Conservation (phyloP, 169 alveolate species). For the Besnoitia besnoiti region DNA sequence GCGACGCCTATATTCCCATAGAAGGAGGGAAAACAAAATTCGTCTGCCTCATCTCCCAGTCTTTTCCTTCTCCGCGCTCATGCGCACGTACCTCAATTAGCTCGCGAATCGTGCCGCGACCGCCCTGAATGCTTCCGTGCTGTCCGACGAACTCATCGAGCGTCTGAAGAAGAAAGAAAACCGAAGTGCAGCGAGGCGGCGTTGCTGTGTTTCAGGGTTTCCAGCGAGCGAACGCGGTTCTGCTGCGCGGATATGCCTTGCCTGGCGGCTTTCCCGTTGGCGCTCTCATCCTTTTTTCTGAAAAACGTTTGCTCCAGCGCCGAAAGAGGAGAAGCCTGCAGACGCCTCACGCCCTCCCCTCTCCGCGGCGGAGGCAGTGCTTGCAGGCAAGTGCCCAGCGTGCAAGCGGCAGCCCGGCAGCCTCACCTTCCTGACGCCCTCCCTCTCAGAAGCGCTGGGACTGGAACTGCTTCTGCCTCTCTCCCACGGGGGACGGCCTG, state of each 20-base stretch:
- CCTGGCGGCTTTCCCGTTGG: too few relatives aligned
- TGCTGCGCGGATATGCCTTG: too few relatives aligned
- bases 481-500: too few relatives aligned
- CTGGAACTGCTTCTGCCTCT: not conserved
- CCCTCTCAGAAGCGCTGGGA: too few relatives aligned
- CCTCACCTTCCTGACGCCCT: not conserved
- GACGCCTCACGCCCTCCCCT: too few relatives aligned
- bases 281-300: too few relatives aligned
- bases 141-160: not conserved
- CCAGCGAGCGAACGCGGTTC: too few relatives aligned
- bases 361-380: too few relatives aligned
- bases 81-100: not conserved
- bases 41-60: not conserved
- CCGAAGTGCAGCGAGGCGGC: not conserved
- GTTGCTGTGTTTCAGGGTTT: too few relatives aligned
- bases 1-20: not conserved
- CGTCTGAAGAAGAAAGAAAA: not conserved
- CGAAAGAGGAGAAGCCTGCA: too few relatives aligned
- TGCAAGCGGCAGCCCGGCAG: not conserved
- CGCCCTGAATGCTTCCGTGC: not conserved
- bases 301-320: too few relatives aligned
- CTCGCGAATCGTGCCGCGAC: not conserved
- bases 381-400: too few relatives aligned
- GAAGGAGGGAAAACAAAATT: not conserved
- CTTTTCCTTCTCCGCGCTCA: not conserved